A percentile compares a stretch with the other conserved stretches of the same genome.
phyloP scores from a whole-genome alignment of 768 basidiomycete genomes.

The Russula sp. region DNA sequence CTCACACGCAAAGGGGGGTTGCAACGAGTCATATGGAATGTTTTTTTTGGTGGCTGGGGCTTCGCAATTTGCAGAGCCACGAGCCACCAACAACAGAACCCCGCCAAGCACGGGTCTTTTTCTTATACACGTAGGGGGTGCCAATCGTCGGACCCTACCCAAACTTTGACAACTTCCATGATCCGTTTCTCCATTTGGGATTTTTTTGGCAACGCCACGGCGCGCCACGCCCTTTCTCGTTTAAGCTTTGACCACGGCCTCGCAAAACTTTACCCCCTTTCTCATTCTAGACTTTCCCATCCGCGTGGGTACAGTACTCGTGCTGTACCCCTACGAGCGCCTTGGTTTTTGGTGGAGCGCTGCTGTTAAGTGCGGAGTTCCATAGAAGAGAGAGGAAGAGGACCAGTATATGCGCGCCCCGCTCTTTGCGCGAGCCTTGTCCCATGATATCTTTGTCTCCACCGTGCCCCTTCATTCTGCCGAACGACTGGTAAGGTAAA shows the following conservation, averaged over 20 bases:
- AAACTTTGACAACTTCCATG: background rate
- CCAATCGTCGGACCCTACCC: constrained; percentile 6
- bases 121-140: too few species aligned
- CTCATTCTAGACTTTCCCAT: background rate
- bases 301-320: background rate
- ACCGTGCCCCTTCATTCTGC: background rate
- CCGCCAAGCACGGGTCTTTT: background rate
- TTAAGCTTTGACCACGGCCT: constrained; percentile 4
- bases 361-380: background rate
- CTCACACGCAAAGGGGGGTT: background rate
- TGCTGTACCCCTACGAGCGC: background rate
- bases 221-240: constrained; percentile 2
- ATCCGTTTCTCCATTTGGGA: constrained; percentile 18
- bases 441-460: background rate
- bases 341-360: background rate
- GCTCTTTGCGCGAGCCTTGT: background rate
- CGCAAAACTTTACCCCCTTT: constrained; percentile 8
- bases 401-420: background rate
- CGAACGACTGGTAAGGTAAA: background rate
- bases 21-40: background rate
- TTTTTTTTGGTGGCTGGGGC: background rate
- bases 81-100: too few species aligned
- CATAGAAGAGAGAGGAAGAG: background rate
- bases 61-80: background rate
- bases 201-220: background rate